A percentile compares a stretch with the other conserved stretches of the same genome.
Evolutionary conservation across 805 yeast genomes (phyloP).

Genomic region (Myxozyma neotropica): DNA sequence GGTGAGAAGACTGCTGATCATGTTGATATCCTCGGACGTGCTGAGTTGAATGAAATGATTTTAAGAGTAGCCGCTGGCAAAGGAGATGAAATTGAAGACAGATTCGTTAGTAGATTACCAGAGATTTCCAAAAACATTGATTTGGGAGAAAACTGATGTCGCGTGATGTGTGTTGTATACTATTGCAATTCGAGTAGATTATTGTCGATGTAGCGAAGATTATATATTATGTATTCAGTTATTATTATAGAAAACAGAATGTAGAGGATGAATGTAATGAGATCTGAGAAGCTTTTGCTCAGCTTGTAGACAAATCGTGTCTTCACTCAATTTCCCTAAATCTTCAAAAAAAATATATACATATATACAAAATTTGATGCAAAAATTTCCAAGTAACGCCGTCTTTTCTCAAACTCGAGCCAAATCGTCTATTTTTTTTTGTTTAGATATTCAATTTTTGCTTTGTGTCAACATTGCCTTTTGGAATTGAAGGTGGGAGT

Average conservation of each 20-base stretch:
- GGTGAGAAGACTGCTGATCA: constrained; percentile 98
- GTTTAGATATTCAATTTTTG: constrained; percentile 11
- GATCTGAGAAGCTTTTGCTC: too few relatives aligned
- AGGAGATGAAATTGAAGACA: constrained; percentile 67
- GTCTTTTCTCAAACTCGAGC: neutral
- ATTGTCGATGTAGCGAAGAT: too few relatives aligned
- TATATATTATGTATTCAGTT: neutral
- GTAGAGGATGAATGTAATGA: neutral
- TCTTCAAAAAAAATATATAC: neutral
- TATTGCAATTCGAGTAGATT: neutral
- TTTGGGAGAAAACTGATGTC: constrained; percentile 39
- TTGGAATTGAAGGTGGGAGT: neutral
- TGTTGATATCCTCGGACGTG: constrained; percentile 92
- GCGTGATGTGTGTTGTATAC: neutral
- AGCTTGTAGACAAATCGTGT: too few relatives aligned
- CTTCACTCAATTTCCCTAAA: neutral
- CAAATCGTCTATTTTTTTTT: neutral
- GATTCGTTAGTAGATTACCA: constrained; percentile 59
- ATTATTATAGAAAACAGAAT: neutral
- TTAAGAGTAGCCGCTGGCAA: constrained; percentile 80
- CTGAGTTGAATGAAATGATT: constrained; percentile 85
- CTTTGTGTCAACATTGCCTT: constrained; percentile 9
- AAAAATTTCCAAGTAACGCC: neutral
- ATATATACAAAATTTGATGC: neutral
- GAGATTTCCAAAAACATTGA: constrained; percentile 63